Percentiles rank a stretch among this genome's conserved stretches.
phyloP scores from a whole-genome alignment of 73 alveolate genomes.

The Durusdinium trenchii region DNA sequence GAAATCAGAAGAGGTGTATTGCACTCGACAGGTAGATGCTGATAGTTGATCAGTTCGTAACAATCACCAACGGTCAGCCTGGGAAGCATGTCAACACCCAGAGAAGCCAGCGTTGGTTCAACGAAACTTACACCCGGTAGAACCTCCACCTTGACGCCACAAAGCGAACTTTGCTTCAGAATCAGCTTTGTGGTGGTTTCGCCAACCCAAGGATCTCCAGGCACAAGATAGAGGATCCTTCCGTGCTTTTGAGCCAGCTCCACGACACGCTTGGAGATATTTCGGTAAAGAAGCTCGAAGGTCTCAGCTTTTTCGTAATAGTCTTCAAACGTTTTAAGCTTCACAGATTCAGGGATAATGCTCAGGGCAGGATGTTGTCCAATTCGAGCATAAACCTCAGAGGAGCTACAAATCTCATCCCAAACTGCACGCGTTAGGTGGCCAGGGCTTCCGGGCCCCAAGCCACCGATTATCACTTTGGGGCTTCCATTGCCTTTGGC shows the following conservation, averaged over 20 bases:
- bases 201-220: conserved; percentile 67
- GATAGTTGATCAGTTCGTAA: conserved; percentile 17
- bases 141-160: not conserved
- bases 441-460: conserved; percentile 42
- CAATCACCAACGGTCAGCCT: not conserved
- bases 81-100: conserved; percentile 37
- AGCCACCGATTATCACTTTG: conserved; percentile 4
- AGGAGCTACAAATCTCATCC: conserved; percentile 7
- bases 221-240: conserved; percentile 3
- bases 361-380: conserved; percentile 34
- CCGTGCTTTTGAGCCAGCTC: conserved; percentile 19
- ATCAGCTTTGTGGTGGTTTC: conserved; percentile 55
- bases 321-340: conserved; percentile 25
- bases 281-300: conserved; percentile 16
- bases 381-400: conserved; percentile 22
- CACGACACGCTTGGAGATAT: conserved; percentile 23
- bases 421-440: conserved; percentile 50
- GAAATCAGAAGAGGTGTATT: conserved; percentile 49
- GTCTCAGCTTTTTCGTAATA: conserved; percentile 56
- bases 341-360: not conserved
- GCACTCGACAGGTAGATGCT: conserved; percentile 49
- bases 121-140: conserved; percentile 57
- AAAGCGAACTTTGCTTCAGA: not conserved
- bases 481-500: not conserved
- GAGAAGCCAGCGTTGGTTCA: conserved; percentile 55